These are phyloP conservation scores for Sporobolomyces pararoseus DNA, from an alignment of 768 basidiomycete genomes.

Conservation along the genomic window DNA sequence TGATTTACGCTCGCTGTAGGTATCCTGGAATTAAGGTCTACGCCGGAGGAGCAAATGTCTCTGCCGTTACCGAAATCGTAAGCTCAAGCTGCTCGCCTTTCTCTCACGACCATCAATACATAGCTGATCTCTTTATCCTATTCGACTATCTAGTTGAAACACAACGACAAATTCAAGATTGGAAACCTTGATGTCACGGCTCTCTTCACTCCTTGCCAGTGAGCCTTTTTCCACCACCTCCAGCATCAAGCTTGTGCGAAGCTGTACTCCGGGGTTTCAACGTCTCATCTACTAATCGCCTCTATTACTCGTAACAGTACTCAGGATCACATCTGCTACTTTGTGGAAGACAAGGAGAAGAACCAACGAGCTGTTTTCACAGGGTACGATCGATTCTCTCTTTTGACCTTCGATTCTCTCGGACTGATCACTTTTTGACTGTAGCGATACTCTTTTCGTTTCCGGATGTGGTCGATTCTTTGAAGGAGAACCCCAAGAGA, in stretches of 20 bases:
- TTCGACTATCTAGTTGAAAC: slow-evolving; percentile 55
- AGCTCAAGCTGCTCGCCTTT: neutral
- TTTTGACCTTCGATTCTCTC: too few relatives aligned
- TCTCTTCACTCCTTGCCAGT: slow-evolving; percentile 43
- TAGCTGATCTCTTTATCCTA: neutral
- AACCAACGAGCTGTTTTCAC: slow-evolving; percentile 78
- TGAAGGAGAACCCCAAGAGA: slow-evolving; percentile 61
- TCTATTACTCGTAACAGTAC: slow-evolving; percentile 65
- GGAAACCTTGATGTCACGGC: slow-evolving; percentile 51
- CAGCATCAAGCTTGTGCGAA: too few relatives aligned
- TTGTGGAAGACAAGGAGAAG: slow-evolving; percentile 60
- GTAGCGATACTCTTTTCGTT: slow-evolving; percentile 53
- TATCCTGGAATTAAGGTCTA: slow-evolving; percentile 64
- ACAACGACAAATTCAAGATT: slow-evolving; percentile 74
- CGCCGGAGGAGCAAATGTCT: slow-evolving; percentile 71
- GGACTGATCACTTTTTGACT: neutral
- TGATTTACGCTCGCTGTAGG: slow-evolving; percentile 6
- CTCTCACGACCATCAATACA: too few relatives aligned
- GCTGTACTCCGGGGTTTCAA: too few relatives aligned
- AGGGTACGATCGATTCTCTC: slow-evolving; percentile 53
- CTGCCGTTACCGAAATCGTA: slow-evolving; percentile 58
- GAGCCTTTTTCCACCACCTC: neutral
- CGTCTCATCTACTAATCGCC: too few relatives aligned
- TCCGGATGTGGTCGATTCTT: slow-evolving; percentile 87
- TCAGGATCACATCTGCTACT: slow-evolving; percentile 91